Conservation (phyloP, 2,329 filamentous ascomycete species). For the Karstenula rhodostoma region DNA sequence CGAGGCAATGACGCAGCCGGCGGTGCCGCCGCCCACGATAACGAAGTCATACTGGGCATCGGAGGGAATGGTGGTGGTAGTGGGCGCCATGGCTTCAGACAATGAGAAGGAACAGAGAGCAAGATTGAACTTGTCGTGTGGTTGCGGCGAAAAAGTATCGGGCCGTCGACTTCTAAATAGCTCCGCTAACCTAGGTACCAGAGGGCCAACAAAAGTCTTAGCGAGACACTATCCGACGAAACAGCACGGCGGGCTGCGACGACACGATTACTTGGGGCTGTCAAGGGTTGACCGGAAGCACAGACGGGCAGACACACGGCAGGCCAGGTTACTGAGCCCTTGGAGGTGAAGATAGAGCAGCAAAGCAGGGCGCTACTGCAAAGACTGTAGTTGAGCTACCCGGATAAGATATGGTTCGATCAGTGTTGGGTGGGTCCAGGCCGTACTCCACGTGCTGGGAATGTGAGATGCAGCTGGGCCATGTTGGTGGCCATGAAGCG, state of each 20-base stretch:
- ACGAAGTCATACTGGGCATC: slow-evolving; percentile 79
- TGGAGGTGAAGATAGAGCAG: background rate
- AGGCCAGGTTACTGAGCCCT: background rate
- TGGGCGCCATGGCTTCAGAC: slow-evolving; percentile 50
- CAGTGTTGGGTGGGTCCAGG: slow-evolving; percentile 35
- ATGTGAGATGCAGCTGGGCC: background rate
- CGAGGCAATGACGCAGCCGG: slow-evolving; percentile 83
- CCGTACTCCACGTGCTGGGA: slow-evolving; percentile 22
- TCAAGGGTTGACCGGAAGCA: slow-evolving; percentile 5
- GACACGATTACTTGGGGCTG: background rate
- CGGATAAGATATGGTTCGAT: slow-evolving; percentile 33
- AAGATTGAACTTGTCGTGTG: slow-evolving; percentile 4
- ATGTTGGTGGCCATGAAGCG: background rate
- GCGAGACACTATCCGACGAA: slow-evolving; percentile 10
- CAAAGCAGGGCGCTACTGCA: slow-evolving; percentile 27
- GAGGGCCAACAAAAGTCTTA: slow-evolving; percentile 6
- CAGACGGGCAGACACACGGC: background rate
- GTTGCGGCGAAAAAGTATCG: background rate
- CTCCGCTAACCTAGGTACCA: background rate
- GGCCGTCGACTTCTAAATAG: slow-evolving; percentile 19
- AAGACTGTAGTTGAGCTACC: slow-evolving; percentile 37
- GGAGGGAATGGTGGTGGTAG: slow-evolving; percentile 72
- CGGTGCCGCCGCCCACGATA: slow-evolving; percentile 84
- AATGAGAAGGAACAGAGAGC: background rate
- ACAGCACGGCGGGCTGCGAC: slow-evolving; percentile 8